phyloP scores from a whole-genome alignment of 164 flowering plant genomes.

The Tetrastigma voinierianum region DNA sequence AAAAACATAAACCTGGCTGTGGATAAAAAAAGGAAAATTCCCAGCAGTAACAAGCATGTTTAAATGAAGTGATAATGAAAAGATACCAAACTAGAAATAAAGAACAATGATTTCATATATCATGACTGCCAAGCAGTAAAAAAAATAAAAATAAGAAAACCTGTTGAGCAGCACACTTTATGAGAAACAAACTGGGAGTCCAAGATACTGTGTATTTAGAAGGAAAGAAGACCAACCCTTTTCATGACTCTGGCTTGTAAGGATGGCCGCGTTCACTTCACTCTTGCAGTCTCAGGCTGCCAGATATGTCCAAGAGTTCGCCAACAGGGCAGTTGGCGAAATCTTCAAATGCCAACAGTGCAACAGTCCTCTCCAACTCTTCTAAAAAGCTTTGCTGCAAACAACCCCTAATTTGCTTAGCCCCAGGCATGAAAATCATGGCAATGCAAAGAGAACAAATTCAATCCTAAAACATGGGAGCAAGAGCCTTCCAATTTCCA shows the following conservation, averaged over 20 bases:
- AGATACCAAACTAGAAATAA: too few species aligned
- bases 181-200: not conserved
- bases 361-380: slow-evolving; percentile 92
- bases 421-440: not conserved
- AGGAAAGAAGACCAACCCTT: slow-evolving; percentile 50
- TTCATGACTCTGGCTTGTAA: slow-evolving; percentile 98
- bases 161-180: not conserved
- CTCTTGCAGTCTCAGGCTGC: slow-evolving; percentile 90
- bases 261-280: slow-evolving; percentile 97
- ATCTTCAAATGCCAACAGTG: slow-evolving; percentile 91
- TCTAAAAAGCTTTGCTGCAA: slow-evolving; percentile 87
- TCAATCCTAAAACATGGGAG: not conserved
- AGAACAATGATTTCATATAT: too few species aligned
- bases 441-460: not conserved
- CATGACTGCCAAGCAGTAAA: too few species aligned
- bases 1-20: too few species aligned
- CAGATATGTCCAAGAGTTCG: slow-evolving; percentile 88
- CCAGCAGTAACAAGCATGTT: too few species aligned
- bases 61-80: too few species aligned
- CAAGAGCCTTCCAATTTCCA: not conserved
- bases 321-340: slow-evolving; percentile 79
- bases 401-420: slow-evolving; percentile 14
- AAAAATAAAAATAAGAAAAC: too few species aligned
- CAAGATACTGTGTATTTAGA: not conserved
- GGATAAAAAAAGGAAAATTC: too few species aligned